A percentile compares a stretch with the other conserved stretches of the same genome.
phyloP scores from a whole-genome alignment of 148 eudicot genomes.

The Mesembryanthemum crystallinum region DNA sequence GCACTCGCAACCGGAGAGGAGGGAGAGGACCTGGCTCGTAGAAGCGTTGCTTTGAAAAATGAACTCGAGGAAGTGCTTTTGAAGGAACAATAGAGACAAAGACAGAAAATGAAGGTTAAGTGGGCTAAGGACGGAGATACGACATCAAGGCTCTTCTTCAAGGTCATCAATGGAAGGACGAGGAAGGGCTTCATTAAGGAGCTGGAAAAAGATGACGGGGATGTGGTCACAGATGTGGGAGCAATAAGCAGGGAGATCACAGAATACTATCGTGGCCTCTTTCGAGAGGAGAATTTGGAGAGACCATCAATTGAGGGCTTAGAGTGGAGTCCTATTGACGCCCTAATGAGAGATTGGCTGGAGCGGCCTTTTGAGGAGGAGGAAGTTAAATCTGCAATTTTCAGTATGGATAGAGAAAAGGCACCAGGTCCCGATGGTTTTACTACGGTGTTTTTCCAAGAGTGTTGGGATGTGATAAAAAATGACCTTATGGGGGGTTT shows the following conservation, averaged over 20 bases:
- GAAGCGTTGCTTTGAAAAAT: too few relatives aligned
- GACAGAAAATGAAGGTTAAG: too few relatives aligned
- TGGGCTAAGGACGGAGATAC: too few relatives aligned
- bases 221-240: background rate
- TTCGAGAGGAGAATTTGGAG: background rate
- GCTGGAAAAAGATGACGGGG: too few relatives aligned
- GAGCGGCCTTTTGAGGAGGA: background rate
- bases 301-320: background rate
- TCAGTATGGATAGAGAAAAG: background rate
- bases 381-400: background rate
- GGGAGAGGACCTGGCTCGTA: too few relatives aligned
- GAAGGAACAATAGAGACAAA: too few relatives aligned
- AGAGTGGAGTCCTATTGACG: background rate
- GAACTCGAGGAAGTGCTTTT: too few relatives aligned
- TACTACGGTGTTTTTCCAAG: background rate
- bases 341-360: background rate
- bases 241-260: background rate
- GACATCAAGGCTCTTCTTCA: too few relatives aligned
- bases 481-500: background rate
- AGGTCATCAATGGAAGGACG: too few relatives aligned
- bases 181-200: too few relatives aligned
- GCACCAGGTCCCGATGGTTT: background rate
- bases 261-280: background rate
- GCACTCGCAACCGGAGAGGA: too few relatives aligned
- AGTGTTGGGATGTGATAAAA: background rate